Evolutionary conservation across 441 rosid species (phyloP), one percentile per base, ranked within the genome.

Genomic region (Melastoma candidum): DNA sequence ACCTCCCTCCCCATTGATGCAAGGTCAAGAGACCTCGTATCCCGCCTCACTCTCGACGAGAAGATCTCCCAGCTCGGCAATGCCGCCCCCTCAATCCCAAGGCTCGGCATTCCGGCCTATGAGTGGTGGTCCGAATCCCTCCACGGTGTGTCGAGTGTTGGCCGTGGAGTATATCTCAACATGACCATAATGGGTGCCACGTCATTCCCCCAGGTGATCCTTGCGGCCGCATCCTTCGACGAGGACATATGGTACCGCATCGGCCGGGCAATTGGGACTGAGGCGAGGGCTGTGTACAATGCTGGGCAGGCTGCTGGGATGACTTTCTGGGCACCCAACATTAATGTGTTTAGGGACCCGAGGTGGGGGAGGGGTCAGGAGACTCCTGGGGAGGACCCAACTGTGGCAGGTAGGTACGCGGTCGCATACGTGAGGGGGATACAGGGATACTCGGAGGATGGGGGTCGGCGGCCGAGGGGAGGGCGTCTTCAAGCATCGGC

Each of bases 361-460:
- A 81, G 97, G 67, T 89, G 95, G 93, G 97, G 97, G 12, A 78
- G 97, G 76, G 95, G 97, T 50, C 97, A 88, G 63, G 89, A 87
- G 58, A 85, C 95, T 26, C 94, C 97, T 11, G 97, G 96, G 11
- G 95, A 90, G 58, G 98, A 87, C 79, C 98, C 95, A 7, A 14
- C 65, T 13, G 48, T 79, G 29, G 67, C 84, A 8, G 94, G 89
- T n/a, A 65, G 70, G 63, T 85, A 87, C 60, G 80, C 93, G 0
- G 79, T 77, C 13, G 74, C 87, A 2, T 90, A 59, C 65, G 96
- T 87, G 14, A 77, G 94, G 66, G 96, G 96, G 1, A 46, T 87
- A 44, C 96, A 87, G 60, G 96, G 98, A 1, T 95, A 85, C 13
- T 59, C 72, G 46, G 80, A 72, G 52, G 71, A 77, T 43, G 98